Conservation (phyloP, 2,329 filamentous ascomycete genomes). For the Penicillium decumbens region DNA sequence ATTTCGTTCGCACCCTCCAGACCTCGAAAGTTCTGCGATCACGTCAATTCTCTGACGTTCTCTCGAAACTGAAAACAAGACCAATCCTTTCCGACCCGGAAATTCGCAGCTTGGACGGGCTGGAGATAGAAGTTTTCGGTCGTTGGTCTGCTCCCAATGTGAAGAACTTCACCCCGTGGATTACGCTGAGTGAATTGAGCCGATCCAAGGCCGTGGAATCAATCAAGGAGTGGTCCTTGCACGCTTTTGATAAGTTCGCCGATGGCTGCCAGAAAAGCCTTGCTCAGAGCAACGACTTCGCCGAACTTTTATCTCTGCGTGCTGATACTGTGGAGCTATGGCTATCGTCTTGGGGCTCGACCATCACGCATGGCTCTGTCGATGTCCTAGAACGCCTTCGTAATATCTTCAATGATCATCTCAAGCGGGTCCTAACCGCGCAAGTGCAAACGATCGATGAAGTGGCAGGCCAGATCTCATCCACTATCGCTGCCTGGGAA, state of each 20-base stretch:
- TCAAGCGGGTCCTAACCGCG: constrained; percentile 58
- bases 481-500: constrained; percentile 59
- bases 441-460: constrained; percentile 62
- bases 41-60: constrained; percentile 62
- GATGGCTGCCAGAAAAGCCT: constrained; percentile 60
- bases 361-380: constrained; percentile 45
- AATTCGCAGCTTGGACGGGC: constrained; percentile 61
- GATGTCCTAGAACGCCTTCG: constrained; percentile 66
- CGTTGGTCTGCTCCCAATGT: constrained; percentile 80
- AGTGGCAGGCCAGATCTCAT: constrained; percentile 61
- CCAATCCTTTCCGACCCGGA: constrained; percentile 68
- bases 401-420: constrained; percentile 62
- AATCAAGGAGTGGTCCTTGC: constrained; percentile 60
- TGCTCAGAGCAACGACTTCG: constrained; percentile 59
- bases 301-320: constrained; percentile 64
- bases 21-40: constrained; percentile 75
- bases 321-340: constrained; percentile 68
- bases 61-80: constrained; percentile 63
- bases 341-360: constrained; percentile 67
- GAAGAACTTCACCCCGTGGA: constrained; percentile 78
- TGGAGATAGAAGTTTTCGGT: constrained; percentile 72
- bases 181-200: constrained; percentile 72
- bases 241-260: constrained; percentile 57
- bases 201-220: constrained; percentile 57
- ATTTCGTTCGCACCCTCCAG: constrained; percentile 73